Percentiles rank a stretch among this genome's conserved stretches.
These are phyloP conservation scores for Udeniomyces megalosporus DNA, from an alignment of 768 basidiomycete species.

Conservation along the genomic window DNA sequence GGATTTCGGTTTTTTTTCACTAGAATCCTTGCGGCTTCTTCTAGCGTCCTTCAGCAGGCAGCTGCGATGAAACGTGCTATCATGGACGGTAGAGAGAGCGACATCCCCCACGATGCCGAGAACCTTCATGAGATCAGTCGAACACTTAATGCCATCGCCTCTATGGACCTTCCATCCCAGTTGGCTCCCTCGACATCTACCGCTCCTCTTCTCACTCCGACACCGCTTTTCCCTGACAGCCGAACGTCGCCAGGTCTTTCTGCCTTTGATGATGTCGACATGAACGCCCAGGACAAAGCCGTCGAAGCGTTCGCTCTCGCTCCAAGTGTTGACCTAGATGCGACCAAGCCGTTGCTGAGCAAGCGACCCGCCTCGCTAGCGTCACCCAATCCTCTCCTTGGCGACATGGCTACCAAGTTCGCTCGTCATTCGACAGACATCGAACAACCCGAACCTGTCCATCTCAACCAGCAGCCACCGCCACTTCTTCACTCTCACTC, in stretches of 20 bases:
- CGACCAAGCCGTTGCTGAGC: background rate
- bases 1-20: background rate
- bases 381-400: background rate
- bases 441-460: background rate
- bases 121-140: slow-evolving; percentile 6
- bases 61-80: slow-evolving; percentile 9
- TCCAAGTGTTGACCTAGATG: background rate
- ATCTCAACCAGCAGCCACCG: background rate
- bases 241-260: background rate
- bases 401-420: background rate
- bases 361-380: slow-evolving; percentile 3
- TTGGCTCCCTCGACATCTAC: background rate
- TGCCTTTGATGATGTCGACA: background rate
- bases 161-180: background rate
- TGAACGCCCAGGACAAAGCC: background rate
- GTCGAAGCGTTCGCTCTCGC: background rate
- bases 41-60: slow-evolving; percentile 8
- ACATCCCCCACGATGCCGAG: slow-evolving; percentile 5
- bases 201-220: background rate
- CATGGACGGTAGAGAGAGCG: slow-evolving; percentile 4
- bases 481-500: slow-evolving; percentile 29
- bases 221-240: background rate
- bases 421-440: background rate
- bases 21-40: slow-evolving; percentile 10
- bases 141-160: slow-evolving; percentile 9